A percentile compares a stretch with the other conserved stretches of the same genome.
These are phyloP conservation scores for Fusarium vanettenii DNA, from an alignment of 2,329 filamentous ascomycete species.

Conservation along the genomic window DNA sequence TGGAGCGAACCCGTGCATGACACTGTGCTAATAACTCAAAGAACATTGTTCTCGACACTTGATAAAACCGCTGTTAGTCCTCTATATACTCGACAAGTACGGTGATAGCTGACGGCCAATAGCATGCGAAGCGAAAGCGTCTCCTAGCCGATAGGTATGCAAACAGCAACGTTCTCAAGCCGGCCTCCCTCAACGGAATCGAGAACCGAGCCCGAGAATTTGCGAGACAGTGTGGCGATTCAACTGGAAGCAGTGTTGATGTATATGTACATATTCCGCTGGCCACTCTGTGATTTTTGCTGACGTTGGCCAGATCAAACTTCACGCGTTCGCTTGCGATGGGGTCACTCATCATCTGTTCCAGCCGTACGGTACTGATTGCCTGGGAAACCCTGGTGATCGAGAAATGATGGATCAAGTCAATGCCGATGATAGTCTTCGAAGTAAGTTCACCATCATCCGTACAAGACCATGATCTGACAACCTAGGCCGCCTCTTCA, in stretches of 20 bases:
- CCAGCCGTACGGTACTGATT: conserved; percentile 70
- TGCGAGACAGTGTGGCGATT: conserved; percentile 60
- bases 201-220: conserved; percentile 65
- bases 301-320: conserved; percentile 12
- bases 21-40: conserved; percentile 28
- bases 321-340: conserved; percentile 76
- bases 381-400: conserved; percentile 64
- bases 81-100: not conserved
- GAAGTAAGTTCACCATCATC: conserved; percentile 59
- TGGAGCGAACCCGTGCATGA: fast-evolving
- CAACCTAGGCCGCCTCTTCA: conserved; percentile 64
- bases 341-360: conserved; percentile 75
- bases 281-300: no score
- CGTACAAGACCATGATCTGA: not conserved
- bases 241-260: conserved; percentile 61
- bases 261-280: conserved; percentile 62
- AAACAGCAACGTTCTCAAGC: conserved; percentile 72
- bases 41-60: conserved; percentile 69
- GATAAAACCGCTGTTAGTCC: conserved; percentile 60
- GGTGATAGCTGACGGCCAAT: not conserved
- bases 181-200: conserved; percentile 66
- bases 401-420: conserved; percentile 74
- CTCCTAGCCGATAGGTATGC: conserved; percentile 74
- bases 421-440: conserved; percentile 72
- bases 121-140: conserved; percentile 72